A percentile compares a stretch with the other conserved stretches of the same genome.
Conservation (phyloP, 1,284 basidiomycete genomes). For the Rhodotorula sp. region DNA sequence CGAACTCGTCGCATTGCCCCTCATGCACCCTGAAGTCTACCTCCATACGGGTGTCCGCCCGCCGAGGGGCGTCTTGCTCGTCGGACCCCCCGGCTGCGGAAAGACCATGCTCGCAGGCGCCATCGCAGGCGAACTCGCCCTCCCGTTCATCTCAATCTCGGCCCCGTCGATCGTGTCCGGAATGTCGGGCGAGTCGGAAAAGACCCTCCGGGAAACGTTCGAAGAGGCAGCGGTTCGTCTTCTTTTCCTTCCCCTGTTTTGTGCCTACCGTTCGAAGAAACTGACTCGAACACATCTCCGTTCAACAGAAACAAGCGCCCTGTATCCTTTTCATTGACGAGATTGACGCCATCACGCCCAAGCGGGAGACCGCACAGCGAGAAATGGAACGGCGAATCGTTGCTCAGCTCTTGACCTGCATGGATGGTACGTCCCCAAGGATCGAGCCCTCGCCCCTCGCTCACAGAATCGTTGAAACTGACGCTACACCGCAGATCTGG, state of each 20-base stretch:
- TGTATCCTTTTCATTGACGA: conserved; percentile 94
- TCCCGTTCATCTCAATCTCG: conserved; percentile 90
- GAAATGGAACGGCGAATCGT: conserved; percentile 99
- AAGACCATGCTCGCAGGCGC: conserved; percentile 90
- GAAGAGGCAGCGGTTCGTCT: conserved; percentile 80
- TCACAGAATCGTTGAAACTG: background rate
- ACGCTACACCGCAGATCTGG: conserved; percentile 60
- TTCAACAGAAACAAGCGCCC: conserved; percentile 70
- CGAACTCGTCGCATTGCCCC: conserved; percentile 90
- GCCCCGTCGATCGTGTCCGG: conserved; percentile 94
- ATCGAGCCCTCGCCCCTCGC: too few relatives aligned
- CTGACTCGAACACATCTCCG: conserved; percentile 13
- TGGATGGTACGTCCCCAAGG: conserved; percentile 69
- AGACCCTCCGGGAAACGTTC: conserved; percentile 90
- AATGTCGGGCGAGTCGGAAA: conserved; percentile 97
- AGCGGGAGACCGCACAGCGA: conserved; percentile 91
- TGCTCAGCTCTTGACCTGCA: conserved; percentile 93
- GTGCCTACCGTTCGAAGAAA: background rate
- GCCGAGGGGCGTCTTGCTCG: conserved; percentile 87
- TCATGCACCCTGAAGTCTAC: conserved; percentile 94
- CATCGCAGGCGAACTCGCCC: conserved; percentile 84
- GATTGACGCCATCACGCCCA: conserved; percentile 96
- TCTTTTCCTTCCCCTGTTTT: background rate
- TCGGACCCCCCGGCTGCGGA: conserved; percentile 95
- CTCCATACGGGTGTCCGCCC: conserved; percentile 87